Percentiles rank a stretch among this genome's conserved stretches.
phyloP scores from a whole-genome alignment of 2,329 filamentous ascomycete species.

The Capronia americana region DNA sequence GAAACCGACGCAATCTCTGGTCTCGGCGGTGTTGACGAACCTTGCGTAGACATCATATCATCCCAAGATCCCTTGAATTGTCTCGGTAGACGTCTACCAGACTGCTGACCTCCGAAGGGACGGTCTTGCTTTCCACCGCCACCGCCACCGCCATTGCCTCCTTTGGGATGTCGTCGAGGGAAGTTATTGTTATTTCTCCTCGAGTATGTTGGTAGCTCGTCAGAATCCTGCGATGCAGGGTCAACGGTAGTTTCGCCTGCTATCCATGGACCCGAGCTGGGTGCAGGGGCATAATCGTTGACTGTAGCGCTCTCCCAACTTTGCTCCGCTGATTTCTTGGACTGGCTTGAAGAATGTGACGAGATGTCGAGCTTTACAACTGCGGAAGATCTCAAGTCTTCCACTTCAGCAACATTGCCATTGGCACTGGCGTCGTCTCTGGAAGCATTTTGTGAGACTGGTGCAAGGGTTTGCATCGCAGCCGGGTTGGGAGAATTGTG shows the following conservation, averaged over 20 bases:
- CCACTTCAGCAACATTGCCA: constrained; percentile 11
- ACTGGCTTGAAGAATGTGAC: constrained; percentile 28
- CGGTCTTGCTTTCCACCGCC: neutral
- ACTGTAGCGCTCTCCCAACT: constrained; percentile 26
- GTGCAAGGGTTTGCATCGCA: neutral
- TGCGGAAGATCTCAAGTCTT: constrained; percentile 13
- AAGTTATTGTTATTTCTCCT: constrained; percentile 3
- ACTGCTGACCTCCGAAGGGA: constrained; percentile 6
- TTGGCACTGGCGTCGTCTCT: constrained; percentile 13
- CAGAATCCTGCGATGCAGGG: neutral
- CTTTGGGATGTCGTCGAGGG: constrained; percentile 5
- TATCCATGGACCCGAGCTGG: constrained; percentile 27
- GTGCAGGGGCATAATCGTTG: constrained; percentile 27
- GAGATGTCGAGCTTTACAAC: constrained; percentile 31
- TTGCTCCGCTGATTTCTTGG: constrained; percentile 29
- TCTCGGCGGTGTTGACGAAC: constrained; percentile 16
- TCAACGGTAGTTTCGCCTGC: constrained; percentile 9
- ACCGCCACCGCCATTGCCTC: neutral
- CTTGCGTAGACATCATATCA: constrained; percentile 27
- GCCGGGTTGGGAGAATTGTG: neutral
- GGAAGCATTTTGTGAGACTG: neutral
- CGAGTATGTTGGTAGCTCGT: neutral
- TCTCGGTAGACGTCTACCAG: constrained; percentile 17
- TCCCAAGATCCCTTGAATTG: constrained; percentile 34
- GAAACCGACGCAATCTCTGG: constrained; percentile 12